Evolutionary conservation across 75 land plant genomes (phyloP).

Genomic region (Pinus albicaulis): DNA sequence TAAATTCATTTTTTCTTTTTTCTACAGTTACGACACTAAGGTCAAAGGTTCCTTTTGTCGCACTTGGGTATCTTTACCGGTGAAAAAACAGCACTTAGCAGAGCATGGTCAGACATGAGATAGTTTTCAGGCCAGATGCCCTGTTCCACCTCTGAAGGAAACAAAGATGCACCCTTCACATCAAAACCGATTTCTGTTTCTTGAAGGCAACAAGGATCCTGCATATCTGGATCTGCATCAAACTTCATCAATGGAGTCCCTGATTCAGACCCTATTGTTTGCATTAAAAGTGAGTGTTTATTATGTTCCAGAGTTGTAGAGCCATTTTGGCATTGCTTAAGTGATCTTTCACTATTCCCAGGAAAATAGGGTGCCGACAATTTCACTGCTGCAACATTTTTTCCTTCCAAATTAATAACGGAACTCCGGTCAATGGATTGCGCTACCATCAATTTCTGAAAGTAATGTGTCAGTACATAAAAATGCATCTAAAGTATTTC

Average conservation of each 20-base stretch:
- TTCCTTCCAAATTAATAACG: not conserved
- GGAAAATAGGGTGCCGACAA: not conserved
- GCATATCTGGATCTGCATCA: not conserved
- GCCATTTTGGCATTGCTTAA: not conserved
- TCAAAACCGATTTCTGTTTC: slow-evolving; percentile 9
- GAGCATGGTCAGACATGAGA: slow-evolving; percentile 35
- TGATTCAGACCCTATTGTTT: not conserved
- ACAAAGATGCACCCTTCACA: slow-evolving; percentile 23
- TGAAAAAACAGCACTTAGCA: slow-evolving; percentile 21
- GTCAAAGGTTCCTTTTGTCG: not conserved
- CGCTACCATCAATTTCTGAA: not conserved
- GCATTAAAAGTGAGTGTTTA: slow-evolving; percentile 2
- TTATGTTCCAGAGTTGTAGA: not conserved
- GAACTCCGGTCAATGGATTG: slow-evolving; percentile 5
- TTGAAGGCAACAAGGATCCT: not conserved
- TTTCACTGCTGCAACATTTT: not conserved
- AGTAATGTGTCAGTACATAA: not conserved
- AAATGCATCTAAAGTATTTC: not conserved
- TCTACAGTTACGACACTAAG: not conserved
- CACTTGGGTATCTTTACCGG: not conserved
- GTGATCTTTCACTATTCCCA: not conserved
- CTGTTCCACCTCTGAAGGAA: slow-evolving; percentile 40
- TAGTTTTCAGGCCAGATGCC: slow-evolving; percentile 39
- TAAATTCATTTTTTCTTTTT: not conserved
- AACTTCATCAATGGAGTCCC: slow-evolving; percentile 1